Evolutionary conservation across 139 green algal species (phyloP).

Genomic region (Chlamydomonas sp.): DNA sequence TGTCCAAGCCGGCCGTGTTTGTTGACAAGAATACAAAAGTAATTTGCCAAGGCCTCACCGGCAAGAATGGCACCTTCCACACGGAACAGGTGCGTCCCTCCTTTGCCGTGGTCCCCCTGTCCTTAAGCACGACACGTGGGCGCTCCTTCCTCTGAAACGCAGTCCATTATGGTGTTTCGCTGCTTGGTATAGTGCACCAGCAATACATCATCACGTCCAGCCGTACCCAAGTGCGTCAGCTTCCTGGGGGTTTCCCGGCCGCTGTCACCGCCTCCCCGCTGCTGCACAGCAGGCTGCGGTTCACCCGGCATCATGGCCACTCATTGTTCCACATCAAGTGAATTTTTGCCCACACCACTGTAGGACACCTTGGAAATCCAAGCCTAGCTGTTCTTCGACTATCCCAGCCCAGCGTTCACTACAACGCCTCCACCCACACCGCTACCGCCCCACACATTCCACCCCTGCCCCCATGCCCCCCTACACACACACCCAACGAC

Average conservation of each 20-base stretch:
- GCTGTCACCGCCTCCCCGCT: too few relatives aligned
- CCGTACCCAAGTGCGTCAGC: too few relatives aligned
- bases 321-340: too few relatives aligned
- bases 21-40: conserved; percentile 96
- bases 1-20: conserved; percentile 89
- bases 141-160: neutral
- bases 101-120: neutral
- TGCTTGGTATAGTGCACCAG: neutral
- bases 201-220: too few relatives aligned
- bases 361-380: too few relatives aligned
- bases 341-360: too few relatives aligned
- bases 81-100: conserved; percentile 81
- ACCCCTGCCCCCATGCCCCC: neutral
- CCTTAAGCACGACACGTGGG: neutral
- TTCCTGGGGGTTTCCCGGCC: too few relatives aligned
- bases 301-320: too few relatives aligned
- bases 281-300: too few relatives aligned
- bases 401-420: too few relatives aligned
- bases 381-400: too few relatives aligned
- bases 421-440: neutral
- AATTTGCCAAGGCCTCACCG: conserved; percentile 95
- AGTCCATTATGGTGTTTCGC: conserved; percentile 5
- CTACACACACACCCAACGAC: neutral
- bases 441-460: neutral
- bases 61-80: conserved; percentile 99